Percentiles rank a stretch among this genome's conserved stretches.
Conservation (phyloP, 305 asterid species). For the Solanum hybrid region DNA sequence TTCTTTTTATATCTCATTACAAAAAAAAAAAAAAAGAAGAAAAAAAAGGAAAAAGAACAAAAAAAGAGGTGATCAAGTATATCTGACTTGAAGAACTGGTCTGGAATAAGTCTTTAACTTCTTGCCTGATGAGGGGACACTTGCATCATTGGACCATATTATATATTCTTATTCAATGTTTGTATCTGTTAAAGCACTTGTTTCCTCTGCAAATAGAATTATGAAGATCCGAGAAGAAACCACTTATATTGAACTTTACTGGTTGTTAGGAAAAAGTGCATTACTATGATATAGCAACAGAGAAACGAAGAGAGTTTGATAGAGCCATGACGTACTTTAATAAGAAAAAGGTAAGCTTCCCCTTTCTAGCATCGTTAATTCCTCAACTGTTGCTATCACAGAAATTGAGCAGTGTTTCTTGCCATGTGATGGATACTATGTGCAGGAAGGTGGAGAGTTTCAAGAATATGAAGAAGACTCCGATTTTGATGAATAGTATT, state of each 20-base stretch:
- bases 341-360: constrained; percentile 45
- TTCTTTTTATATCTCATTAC: not conserved
- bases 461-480: constrained; percentile 57
- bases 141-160: not conserved
- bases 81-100: not conserved
- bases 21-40: not conserved
- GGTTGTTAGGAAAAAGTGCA: constrained; percentile 66
- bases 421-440: constrained; percentile 6
- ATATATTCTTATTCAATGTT: not conserved
- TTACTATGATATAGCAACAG: constrained; percentile 85
- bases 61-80: not conserved
- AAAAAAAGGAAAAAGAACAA: not conserved
- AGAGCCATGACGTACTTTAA: constrained; percentile 55
- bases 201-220: not conserved
- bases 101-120: not conserved
- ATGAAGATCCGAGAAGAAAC: not conserved
- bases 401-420: not conserved
- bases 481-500: constrained; percentile 36
- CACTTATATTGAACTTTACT: not conserved
- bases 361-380: not conserved
- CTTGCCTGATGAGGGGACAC: not conserved
- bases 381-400: not conserved
- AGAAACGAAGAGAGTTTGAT: constrained; percentile 86
- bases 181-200: not conserved
- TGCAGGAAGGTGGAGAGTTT: constrained; percentile 78